Evolutionary conservation across 139 green algal genomes (phyloP).

Genomic region (Picochlorum sp.): DNA sequence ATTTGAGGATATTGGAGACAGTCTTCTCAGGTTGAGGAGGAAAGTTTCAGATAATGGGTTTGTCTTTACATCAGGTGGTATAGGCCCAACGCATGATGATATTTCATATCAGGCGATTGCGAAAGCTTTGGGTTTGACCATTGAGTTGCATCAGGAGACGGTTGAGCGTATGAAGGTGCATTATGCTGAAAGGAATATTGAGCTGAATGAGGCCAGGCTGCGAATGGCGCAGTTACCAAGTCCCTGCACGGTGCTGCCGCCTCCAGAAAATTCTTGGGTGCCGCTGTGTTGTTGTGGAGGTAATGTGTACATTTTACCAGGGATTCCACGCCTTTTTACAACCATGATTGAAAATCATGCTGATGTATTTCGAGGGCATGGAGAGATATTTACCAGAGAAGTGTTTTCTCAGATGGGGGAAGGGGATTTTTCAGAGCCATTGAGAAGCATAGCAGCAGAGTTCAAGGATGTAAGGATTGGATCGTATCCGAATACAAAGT

Average conservation of each 20-base stretch:
- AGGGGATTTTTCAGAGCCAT: constrained; percentile 30
- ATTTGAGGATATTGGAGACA: constrained; percentile 45
- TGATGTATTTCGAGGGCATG: constrained; percentile 29
- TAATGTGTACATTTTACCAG: constrained; percentile 54
- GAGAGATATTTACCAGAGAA: background rate
- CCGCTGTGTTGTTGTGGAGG: constrained; percentile 42
- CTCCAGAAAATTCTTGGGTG: constrained; percentile 46
- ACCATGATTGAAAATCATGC: constrained; percentile 48
- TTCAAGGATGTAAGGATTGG: constrained; percentile 38
- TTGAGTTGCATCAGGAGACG: constrained; percentile 49
- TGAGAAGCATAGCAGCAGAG: constrained; percentile 21
- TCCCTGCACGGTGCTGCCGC: constrained; percentile 32
- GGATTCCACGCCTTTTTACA: constrained; percentile 68
- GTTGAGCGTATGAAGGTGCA: constrained; percentile 51
- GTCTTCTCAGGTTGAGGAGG: constrained; percentile 33
- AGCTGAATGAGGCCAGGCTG: constrained; percentile 68
- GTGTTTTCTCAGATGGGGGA: constrained; percentile 38
- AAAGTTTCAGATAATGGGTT: constrained; percentile 48
- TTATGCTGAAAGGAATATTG: constrained; percentile 51
- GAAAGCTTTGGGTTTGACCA: constrained; percentile 32
- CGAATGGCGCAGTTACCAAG: constrained; percentile 48
- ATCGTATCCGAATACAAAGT: constrained; percentile 34
- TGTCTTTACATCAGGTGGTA: constrained; percentile 72
- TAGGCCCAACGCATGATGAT: constrained; percentile 86
- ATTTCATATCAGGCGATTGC: constrained; percentile 71